Base-by-base conservation (phyloP, 371 early-diverging fungal genomes). In the Caulochytrium protostelioides region DNA sequence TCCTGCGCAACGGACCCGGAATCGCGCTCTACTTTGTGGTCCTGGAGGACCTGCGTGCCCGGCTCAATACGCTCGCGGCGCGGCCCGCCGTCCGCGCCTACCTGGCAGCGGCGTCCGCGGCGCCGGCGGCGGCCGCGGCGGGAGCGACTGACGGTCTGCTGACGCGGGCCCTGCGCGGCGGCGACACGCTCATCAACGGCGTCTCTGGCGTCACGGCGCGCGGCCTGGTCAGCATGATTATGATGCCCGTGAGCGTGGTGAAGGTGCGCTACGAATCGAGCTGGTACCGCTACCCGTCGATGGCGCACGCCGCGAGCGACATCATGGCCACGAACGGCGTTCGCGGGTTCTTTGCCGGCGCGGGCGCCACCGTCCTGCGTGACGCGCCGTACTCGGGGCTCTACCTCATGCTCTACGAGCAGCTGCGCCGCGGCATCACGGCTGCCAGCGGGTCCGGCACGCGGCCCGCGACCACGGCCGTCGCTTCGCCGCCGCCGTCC, bases 361-460 rank as follows among this genome's bases (percentile, higher is more conserved):
- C 67, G 28, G 79, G 83, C 27, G 83, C 85, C 2, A 94, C 95
- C 4, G 78, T 75, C 20, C 62, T 87, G 33, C 62, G 92, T 16
- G 95, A 94, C 51, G 90, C 89, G 2, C 95, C 95, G 13, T 73
- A 80, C 52, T 86, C 95, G 14, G 95, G 92, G 7, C 65, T 89
- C n/a, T 91, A 90, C 46, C 62, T 92, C 10, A 62, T 78, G n/a
- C 67, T 85, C 35, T 94, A 94, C 47, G 90, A 90, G 51, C 55
- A 70, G 3, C 56, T 53, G 33, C 82, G 83, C 20, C 45, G n/a
- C 8, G 14, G 6, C 13, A 26, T 22, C 16, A 17, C 35, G 22
- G 13, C 35, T 16, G 8, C 7, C 22, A 6, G n/a, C 10, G n/a
- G 8, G 19, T 37, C 32, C 31, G n/a, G 32, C 17, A n/a, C n/a